Base-by-base conservation (phyloP, 495 filamentous ascomycete genomes). In the Penicillium cinerascens region DNA sequence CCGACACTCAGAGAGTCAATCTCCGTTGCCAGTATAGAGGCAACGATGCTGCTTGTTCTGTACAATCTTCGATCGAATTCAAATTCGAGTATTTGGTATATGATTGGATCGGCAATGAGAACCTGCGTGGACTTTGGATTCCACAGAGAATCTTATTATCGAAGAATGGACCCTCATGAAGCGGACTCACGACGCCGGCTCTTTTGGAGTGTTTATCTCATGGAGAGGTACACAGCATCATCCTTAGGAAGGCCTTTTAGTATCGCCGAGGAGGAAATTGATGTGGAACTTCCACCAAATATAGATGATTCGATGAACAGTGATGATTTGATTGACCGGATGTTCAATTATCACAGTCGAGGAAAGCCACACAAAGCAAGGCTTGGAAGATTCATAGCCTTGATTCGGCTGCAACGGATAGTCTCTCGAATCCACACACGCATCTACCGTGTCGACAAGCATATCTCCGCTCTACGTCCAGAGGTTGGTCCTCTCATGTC, bases 121-220 rank as follows among this genome's bases (percentile, higher is more conserved):
- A 75, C 67, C 0, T 73, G 70, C 36, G 61, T 75, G 6, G 71
- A 75, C 46, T 55, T 75, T 16, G 74, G 72, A 4, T 47, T 77
- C 8, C 72, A 74, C 38, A 42, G 70, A 20, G 65, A 71, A 47
- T 6, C 44, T 0, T 51, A 58, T 6, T 60, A 65, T 38, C 44
- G 52, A 52, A 49, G 33, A 56, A 58, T 59, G 52, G 54, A 46
- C 25, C 58, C 42, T 35, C 58, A 67, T 41, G 68, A 69, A 17
- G 63, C 64, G 0, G 60, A 75, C 43, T 41, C 60, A 36, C 68
- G 64, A 11, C 55, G 67, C 6, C 53, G 70, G 20, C 54, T 76
- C 0, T 77, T 77, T 41, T 77, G 73, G 74, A 74, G 61, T 37
- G 69, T 74, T 4, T 77, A 77, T 43, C 54, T 71, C 6, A 54